A percentile compares a stretch with the other conserved stretches of the same genome.
phyloP scores from a whole-genome alignment of 306 rosid genomes.

The Hylodesmum podocarpum region DNA sequence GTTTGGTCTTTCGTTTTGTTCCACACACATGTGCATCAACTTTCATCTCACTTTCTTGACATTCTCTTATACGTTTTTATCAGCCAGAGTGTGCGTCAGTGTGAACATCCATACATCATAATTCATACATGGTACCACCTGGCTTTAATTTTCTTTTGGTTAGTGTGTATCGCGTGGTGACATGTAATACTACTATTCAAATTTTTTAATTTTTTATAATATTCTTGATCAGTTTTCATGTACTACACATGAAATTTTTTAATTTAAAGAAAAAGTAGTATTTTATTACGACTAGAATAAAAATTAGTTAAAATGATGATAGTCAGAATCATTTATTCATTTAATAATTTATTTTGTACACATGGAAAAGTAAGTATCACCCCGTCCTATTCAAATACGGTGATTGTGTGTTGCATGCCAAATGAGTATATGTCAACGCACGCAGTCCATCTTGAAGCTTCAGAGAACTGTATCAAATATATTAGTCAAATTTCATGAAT shows the following conservation, averaged over 20 bases:
- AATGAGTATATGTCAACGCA: conserved; percentile 26
- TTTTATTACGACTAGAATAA: too few relatives aligned
- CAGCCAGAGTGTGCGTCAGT: neutral
- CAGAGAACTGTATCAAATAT: neutral
- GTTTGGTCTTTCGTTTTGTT: neutral
- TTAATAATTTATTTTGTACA: too few relatives aligned
- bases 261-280: too few relatives aligned
- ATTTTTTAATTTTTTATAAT: too few relatives aligned
- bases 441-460: conserved; percentile 26
- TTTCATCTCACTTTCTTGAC: neutral
- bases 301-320: too few relatives aligned
- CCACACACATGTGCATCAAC: neutral
- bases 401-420: neutral
- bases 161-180: neutral
- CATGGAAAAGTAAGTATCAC: neutral
- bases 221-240: too few relatives aligned
- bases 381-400: neutral
- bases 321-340: too few relatives aligned
- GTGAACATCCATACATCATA: conserved; percentile 3
- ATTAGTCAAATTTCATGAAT: too few relatives aligned
- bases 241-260: too few relatives aligned
- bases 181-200: too few relatives aligned
- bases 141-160: neutral
- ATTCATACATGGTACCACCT: neutral
- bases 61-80: neutral